phyloP scores from a whole-genome alignment of 805 yeast genomes.

The Kodamaea kaohsiungensis region DNA sequence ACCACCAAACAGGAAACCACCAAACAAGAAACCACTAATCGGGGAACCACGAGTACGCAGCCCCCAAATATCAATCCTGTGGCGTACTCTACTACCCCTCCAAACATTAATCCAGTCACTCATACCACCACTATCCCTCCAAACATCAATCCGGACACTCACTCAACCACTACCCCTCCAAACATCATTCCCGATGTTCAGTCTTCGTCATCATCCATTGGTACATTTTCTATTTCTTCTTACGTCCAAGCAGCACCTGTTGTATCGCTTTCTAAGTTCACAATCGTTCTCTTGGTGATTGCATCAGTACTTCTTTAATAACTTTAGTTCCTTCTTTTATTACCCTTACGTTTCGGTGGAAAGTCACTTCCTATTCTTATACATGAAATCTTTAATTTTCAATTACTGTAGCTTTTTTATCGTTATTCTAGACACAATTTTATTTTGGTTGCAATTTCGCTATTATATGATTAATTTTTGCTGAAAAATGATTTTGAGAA shows the following conservation, averaged over 20 bases:
- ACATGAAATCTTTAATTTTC: no score
- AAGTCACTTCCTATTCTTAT: neutral
- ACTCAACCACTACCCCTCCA: neutral
- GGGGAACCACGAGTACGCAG: neutral
- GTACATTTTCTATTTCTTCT: neutral
- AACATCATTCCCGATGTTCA: neutral
- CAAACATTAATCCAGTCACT: neutral
- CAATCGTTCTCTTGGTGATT: neutral
- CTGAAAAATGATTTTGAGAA: no score
- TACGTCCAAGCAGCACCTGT: neutral
- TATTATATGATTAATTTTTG: no score
- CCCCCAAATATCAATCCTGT: neutral
- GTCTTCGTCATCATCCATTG: neutral
- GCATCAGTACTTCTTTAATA: neutral
- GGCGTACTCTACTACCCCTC: no score
- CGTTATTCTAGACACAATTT: no score
- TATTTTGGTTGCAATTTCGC: no score
- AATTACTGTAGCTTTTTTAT: no score
- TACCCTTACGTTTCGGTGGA: neutral
- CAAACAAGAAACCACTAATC: no score
- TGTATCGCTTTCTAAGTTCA: neutral
- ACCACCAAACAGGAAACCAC: no score
- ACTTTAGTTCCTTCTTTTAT: no score
- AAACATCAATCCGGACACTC: neutral
- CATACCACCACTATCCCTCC: neutral